Conservation (phyloP, 306 rosid genomes). For the Trifolium pratense region DNA sequence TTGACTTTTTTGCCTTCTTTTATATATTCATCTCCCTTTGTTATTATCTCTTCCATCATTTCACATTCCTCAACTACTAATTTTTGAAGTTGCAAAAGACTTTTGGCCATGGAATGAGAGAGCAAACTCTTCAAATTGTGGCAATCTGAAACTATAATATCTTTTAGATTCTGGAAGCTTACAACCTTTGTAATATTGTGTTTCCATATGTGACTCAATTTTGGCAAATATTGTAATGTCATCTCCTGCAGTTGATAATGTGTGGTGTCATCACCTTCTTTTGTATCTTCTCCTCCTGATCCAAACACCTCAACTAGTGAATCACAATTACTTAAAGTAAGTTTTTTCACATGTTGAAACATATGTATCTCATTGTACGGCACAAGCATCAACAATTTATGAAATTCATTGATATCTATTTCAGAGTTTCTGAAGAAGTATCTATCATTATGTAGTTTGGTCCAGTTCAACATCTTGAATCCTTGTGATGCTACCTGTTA, state of each 20-base stretch:
- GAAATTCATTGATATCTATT: not conserved
- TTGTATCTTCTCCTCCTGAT: not conserved
- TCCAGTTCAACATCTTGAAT: no score
- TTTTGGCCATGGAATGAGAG: slow-evolving; percentile 25
- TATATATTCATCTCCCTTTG: not conserved
- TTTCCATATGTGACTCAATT: not conserved
- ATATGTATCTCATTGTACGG: not conserved
- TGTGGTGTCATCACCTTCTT: not conserved
- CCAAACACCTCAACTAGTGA: not conserved
- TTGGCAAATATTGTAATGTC: not conserved
- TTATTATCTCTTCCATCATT: slow-evolving; percentile 25
- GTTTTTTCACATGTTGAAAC: not conserved
- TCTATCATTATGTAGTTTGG: no score
- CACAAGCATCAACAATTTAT: not conserved
- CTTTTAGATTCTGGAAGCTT: not conserved
- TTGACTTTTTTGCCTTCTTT: not conserved
- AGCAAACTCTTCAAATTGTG: slow-evolving; percentile 7
- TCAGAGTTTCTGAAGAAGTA: no score
- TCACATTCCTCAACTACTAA: fast-evolving
- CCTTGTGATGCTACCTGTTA: no score
- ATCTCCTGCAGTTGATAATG: not conserved
- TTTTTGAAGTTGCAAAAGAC: slow-evolving; percentile 2
- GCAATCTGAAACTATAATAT: fast-evolving
- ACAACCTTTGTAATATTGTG: not conserved
- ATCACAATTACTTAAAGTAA: not conserved